A percentile compares a stretch with the other conserved stretches of the same genome.
These are phyloP conservation scores for Mimosa pudica DNA, from an alignment of 306 rosid species.

Conservation along the genomic window DNA sequence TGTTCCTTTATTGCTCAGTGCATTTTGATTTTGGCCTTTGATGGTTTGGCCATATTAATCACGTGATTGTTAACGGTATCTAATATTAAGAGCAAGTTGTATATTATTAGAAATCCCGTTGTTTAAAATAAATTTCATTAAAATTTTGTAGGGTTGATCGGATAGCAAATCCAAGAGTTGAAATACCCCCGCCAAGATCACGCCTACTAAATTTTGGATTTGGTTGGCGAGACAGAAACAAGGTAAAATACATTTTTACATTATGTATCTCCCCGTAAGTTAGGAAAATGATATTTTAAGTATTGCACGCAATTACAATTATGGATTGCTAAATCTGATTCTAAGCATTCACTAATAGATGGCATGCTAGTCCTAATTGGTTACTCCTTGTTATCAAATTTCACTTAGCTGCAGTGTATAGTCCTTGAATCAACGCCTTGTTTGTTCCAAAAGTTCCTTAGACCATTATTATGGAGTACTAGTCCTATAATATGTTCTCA, in stretches of 20 bases:
- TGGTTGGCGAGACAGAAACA: constrained; percentile 91
- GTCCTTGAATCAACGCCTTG: constrained; percentile 19
- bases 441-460: constrained; percentile 3
- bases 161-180: constrained; percentile 44
- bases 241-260: constrained; percentile 53
- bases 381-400: constrained; percentile 19
- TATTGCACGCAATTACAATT: background rate
- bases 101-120: constrained; percentile 21
- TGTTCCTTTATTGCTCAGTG: constrained; percentile 14
- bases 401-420: background rate
- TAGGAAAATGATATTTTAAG: constrained; percentile 25
- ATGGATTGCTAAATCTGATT: constrained; percentile 26
- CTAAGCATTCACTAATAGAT: constrained; percentile 16
- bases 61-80: background rate
- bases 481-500: constrained; percentile 19
- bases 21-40: background rate
- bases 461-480: constrained; percentile 14
- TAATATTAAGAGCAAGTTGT: constrained; percentile 25
- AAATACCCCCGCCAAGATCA: constrained; percentile 51
- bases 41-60: background rate
- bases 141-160: constrained; percentile 52
- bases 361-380: constrained; percentile 18
- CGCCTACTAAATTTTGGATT: constrained; percentile 77
- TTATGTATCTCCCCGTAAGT: constrained; percentile 6
- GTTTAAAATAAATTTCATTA: constrained; percentile 31